A percentile compares a stretch with the other conserved stretches of the same genome.
Evolutionary conservation across 805 yeast genomes (phyloP).

Genomic region (Tetrapisispora fleetii): DNA sequence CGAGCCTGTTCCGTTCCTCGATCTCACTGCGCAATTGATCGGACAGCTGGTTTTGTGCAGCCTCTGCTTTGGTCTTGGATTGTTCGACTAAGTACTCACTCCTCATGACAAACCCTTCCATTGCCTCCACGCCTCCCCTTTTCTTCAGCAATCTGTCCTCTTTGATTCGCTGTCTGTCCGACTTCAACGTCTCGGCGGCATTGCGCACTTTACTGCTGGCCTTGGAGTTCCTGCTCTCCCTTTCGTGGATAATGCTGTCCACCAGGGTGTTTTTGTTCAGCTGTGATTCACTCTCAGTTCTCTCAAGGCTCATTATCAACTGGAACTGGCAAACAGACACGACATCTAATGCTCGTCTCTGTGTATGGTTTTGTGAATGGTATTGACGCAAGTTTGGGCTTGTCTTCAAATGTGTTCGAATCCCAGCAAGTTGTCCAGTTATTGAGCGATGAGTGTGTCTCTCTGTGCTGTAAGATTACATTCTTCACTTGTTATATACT

Average conservation of each 20-base stretch:
- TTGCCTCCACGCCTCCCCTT: conserved; percentile 21
- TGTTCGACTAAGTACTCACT: conserved; percentile 13
- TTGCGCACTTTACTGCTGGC: not conserved
- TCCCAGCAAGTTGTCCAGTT: no score
- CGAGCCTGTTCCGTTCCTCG: conserved; percentile 15
- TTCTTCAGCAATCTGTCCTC: not conserved
- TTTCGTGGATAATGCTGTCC: not conserved
- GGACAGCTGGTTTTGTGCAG: conserved; percentile 15
- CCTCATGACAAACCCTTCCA: conserved; percentile 23
- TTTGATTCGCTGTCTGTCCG: not conserved
- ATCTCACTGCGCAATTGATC: conserved; percentile 12
- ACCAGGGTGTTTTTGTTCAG: not conserved
- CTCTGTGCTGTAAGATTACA: no score
- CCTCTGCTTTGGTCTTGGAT: conserved; percentile 4
- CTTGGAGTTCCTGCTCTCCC: not conserved
- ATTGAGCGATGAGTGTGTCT: no score
- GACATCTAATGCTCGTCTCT: no score
- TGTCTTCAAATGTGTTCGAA: no score
- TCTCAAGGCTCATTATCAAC: not conserved
- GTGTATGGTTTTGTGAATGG: no score
- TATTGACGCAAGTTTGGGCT: no score
- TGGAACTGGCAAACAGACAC: no score
- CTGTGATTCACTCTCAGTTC: not conserved
- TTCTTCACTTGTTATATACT: no score
- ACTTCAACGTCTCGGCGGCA: not conserved